Percentiles rank a stretch among this genome's conserved stretches.
These are phyloP conservation scores for Quercus lobata DNA, from an alignment of 331 rosid genomes.

Conservation along the genomic window DNA sequence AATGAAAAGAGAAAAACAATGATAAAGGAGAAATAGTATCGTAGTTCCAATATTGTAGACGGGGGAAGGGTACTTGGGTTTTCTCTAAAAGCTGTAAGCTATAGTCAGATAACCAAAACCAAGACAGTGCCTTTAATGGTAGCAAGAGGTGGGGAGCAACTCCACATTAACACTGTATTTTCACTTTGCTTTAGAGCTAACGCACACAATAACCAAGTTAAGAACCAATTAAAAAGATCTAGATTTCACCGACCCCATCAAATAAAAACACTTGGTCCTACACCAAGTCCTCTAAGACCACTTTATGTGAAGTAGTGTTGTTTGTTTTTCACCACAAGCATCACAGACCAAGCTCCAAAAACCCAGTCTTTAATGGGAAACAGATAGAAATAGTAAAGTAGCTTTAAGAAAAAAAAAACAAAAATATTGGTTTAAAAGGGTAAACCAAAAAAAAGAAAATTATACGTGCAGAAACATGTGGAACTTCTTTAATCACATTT, in stretches of 20 bases:
- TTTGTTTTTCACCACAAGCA: not conserved
- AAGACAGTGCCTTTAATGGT: not conserved
- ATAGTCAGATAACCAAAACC: not conserved
- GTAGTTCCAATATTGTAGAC: not conserved
- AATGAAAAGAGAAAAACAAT: not conserved
- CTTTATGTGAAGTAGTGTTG: not conserved
- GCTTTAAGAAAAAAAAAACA: not conserved
- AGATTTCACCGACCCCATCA: not conserved
- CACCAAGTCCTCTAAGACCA: not conserved
- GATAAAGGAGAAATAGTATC: not conserved
- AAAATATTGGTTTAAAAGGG: too few species aligned
- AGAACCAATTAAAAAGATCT: conserved; percentile 10
- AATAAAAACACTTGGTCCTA: conserved; percentile 3
- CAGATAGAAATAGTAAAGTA: not conserved
- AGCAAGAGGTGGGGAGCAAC: not conserved
- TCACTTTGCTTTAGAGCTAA: not conserved
- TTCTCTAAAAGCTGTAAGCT: not conserved
- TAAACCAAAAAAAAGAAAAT: not conserved
- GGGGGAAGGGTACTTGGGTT: not conserved
- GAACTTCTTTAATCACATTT: not conserved
- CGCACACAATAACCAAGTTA: not conserved
- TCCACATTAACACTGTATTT: not conserved
- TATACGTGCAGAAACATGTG: not conserved
- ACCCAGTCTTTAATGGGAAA: not conserved
- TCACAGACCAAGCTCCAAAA: not conserved